These are phyloP conservation scores for Pleurotus cornucopiae DNA, from an alignment of 768 basidiomycete species.

Conservation along the genomic window DNA sequence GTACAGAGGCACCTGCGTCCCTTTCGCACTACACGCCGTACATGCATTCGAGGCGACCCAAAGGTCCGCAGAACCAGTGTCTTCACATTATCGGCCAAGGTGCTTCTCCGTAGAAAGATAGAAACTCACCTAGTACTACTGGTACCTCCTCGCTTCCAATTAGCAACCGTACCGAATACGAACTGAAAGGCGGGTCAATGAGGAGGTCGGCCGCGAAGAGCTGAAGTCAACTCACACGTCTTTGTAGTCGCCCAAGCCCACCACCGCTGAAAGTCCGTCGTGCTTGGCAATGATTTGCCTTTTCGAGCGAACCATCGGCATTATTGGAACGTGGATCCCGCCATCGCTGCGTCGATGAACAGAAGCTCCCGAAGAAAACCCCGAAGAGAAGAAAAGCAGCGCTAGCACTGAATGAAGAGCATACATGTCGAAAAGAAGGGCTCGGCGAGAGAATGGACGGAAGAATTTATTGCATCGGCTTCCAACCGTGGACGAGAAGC, in stretches of 20 bases:
- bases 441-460: slow-evolving; percentile 3
- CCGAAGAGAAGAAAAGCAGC: background rate
- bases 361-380: background rate
- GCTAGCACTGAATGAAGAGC: background rate
- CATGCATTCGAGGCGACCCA: slow-evolving; percentile 69
- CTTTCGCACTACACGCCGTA: slow-evolving; percentile 31
- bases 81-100: slow-evolving; percentile 24
- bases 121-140: slow-evolving; percentile 53
- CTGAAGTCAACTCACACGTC: slow-evolving; percentile 6
- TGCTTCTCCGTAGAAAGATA: too few species aligned
- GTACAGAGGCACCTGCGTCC: slow-evolving; percentile 37
- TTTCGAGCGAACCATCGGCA: background rate
- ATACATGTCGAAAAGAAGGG: background rate
- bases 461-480: slow-evolving; percentile 6
- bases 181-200: slow-evolving; percentile 29
- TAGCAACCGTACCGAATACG: slow-evolving; percentile 58
- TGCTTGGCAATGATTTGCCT: background rate
- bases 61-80: slow-evolving; percentile 76
- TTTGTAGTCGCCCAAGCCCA: slow-evolving; percentile 7
- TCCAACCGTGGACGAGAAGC: background rate
- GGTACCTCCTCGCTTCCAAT: slow-evolving; percentile 50
- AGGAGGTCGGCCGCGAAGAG: too few species aligned
- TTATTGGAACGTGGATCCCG: slow-evolving; percentile 7
- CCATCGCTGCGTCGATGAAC: background rate
- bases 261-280: background rate